Evolutionary conservation across 2,329 filamentous ascomycete species (phyloP), one percentile per base, ranked within the genome.

Genomic region (Neonectria punicea): DNA sequence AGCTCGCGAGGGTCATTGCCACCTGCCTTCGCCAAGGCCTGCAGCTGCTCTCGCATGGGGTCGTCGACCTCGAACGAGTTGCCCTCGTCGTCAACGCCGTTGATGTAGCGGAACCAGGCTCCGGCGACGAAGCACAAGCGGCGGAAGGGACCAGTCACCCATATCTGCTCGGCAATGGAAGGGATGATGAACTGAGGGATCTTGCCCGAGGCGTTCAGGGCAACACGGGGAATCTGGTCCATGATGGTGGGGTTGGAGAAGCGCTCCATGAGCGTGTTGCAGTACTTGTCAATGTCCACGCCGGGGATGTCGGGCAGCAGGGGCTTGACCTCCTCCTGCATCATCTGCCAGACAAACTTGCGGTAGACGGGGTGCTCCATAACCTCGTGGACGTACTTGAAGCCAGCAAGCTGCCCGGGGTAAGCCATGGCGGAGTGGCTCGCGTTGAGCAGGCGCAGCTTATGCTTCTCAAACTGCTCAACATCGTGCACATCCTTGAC

Each of bases 201-300:
- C 81, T 86, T 86, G 78, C 84, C 84, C 6, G 84, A 85, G 22
- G 80, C 84, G 73, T 83, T 83, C 22, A 86, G 80, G 64, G 82
- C 83, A 65, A 86, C 77, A 41, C 84, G 85, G 43, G 83, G 81
- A 60, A 86, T 78, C 76, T 86, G 84, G 65, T 86, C 84, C 83
- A 82, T 85, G 71, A 86, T 86, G 58, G 84, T 85, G 0, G 85
- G 84, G 82, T 86, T 86, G 72, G 83, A 82, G 79, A 86, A 86
- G 41, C 84, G 84, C 75, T 85, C 83, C 65, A 86, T 81, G 49
- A 86, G 81, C 0, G 84, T 86, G 65, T 80, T 76, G 79, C 83
- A 85, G 76, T 86, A 86, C 69, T 83, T 68, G 68, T 86, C 83
- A 56, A 86, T 82, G 70, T 84, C 75, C 65, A 86, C 83, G 41